phyloP scores from a whole-genome alignment of 2,329 filamentous ascomycete genomes.

The Cladosporium sp. region DNA sequence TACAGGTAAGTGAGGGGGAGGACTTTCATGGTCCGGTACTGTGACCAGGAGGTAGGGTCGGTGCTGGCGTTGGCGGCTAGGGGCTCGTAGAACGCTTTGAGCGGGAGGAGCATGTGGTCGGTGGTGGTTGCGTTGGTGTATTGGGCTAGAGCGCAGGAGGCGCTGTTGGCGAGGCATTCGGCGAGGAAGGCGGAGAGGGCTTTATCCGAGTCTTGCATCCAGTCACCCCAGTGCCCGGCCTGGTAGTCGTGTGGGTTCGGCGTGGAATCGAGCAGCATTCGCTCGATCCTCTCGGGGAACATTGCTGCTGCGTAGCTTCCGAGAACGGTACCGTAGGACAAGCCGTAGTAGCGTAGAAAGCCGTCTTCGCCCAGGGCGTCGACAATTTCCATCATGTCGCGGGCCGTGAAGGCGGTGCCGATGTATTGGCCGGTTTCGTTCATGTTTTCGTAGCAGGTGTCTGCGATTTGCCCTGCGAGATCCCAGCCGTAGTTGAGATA shows the following conservation, averaged over 20 bases:
- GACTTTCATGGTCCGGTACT: neutral
- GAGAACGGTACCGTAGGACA: slow-evolving; percentile 44
- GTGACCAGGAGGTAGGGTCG: neutral
- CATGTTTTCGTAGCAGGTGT: slow-evolving; percentile 9
- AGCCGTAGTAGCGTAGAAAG: slow-evolving; percentile 31
- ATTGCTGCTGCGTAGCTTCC: slow-evolving; percentile 36
- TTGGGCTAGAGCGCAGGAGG: slow-evolving; percentile 51
- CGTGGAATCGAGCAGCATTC: slow-evolving; percentile 42
- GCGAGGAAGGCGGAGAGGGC: slow-evolving; percentile 23
- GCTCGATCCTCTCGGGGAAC: slow-evolving; percentile 33
- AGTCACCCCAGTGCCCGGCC: slow-evolving; percentile 44
- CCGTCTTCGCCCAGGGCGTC: slow-evolving; percentile 43
- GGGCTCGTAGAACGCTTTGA: slow-evolving; percentile 48
- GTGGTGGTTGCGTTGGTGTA: slow-evolving; percentile 52
- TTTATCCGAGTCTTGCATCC: slow-evolving; percentile 52
- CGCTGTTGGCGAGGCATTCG: slow-evolving; percentile 44
- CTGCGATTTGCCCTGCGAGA: slow-evolving; percentile 10
- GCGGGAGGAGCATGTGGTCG: slow-evolving; percentile 35
- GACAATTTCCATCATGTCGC: slow-evolving; percentile 44
- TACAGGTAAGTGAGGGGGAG: slow-evolving; percentile 7
- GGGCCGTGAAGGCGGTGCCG: slow-evolving; percentile 42
- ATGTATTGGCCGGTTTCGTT: slow-evolving; percentile 34
- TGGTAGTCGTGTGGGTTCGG: slow-evolving; percentile 41
- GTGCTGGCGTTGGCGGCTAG: neutral
- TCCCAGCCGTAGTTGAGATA: neutral